Conservation (phyloP, 257 asterid species). For the Gentiana straminea region DNA sequence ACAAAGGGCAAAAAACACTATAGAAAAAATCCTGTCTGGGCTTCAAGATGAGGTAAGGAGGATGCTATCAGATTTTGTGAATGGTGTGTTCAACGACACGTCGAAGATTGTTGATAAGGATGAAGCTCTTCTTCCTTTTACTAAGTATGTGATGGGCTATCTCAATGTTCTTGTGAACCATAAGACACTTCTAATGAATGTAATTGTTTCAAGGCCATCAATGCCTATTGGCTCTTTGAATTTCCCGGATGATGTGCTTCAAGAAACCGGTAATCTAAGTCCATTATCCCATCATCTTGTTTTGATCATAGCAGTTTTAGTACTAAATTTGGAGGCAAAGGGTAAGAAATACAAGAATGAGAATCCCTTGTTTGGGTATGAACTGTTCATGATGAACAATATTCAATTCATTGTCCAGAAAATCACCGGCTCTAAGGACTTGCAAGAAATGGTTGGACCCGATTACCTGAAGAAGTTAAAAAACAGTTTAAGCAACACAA, state of each 20-base stretch:
- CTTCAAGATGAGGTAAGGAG: constrained; percentile 65
- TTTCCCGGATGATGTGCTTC: constrained; percentile 22
- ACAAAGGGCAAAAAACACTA: constrained; percentile 36
- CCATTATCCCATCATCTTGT: constrained; percentile 59
- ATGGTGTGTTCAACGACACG: constrained; percentile 54
- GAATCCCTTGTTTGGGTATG: constrained; percentile 45
- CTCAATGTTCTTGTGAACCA: constrained; percentile 51
- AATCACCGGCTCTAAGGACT: constrained; percentile 45
- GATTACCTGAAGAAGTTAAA: constrained; percentile 45
- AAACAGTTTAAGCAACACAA: constrained; percentile 33
- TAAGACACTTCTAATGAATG: constrained; percentile 35
- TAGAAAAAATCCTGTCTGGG: constrained; percentile 50
- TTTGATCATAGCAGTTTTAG: constrained; percentile 59
- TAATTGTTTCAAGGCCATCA: constrained; percentile 30
- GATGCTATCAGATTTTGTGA: constrained; percentile 65
- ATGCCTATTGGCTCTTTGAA: neutral
- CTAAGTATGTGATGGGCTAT: constrained; percentile 68
- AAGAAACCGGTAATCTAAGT: constrained; percentile 22
- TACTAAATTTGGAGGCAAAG: constrained; percentile 62
- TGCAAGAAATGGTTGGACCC: constrained; percentile 72
- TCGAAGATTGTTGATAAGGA: constrained; percentile 53
- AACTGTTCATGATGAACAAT: constrained; percentile 71
- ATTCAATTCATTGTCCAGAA: constrained; percentile 66
- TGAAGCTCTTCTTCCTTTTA: constrained; percentile 59
- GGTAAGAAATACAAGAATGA: constrained; percentile 53